Conservation (phyloP, 306 rosid genomes). For the Datisca glomerata region DNA sequence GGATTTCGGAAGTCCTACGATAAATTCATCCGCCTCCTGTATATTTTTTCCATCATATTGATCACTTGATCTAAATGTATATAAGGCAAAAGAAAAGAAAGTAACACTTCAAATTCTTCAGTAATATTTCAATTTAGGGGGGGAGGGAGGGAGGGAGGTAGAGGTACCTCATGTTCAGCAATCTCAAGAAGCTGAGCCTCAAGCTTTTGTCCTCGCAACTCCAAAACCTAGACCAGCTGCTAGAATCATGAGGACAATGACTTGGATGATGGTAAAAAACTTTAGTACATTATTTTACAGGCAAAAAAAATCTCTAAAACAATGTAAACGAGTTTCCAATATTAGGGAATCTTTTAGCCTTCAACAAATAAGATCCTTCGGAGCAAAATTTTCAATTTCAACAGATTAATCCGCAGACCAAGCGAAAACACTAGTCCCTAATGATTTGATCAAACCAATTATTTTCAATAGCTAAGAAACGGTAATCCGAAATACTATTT, state of each 20-base stretch:
- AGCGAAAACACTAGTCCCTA: no score
- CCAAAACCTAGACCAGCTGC: conserved; percentile 42
- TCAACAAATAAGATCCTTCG: no score
- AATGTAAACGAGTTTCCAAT: not conserved
- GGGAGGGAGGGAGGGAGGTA: no score
- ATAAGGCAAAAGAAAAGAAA: not conserved
- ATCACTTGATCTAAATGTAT: not conserved
- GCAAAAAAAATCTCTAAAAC: not conserved
- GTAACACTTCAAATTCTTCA: not conserved
- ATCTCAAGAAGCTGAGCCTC: conserved; percentile 57
- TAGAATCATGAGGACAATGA: not conserved
- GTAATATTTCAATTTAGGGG: not conserved
- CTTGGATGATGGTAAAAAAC: no score
- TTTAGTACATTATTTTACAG: no score
- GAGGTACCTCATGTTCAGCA: conserved; percentile 47
- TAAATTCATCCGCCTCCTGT: conserved; percentile 86
- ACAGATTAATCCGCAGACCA: no score
- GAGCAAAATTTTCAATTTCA: no score
- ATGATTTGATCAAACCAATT: no score
- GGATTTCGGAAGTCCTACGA: conserved; percentile 82
- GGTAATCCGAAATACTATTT: no score
- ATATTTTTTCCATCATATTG: conserved; percentile 14
- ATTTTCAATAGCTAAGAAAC: no score
- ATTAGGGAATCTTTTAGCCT: no score
- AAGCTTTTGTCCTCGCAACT: conserved; percentile 78